Evolutionary conservation across 495 filamentous ascomycete species (phyloP), one percentile per base, ranked within the genome.

Genomic region (Neurospora sp.): DNA sequence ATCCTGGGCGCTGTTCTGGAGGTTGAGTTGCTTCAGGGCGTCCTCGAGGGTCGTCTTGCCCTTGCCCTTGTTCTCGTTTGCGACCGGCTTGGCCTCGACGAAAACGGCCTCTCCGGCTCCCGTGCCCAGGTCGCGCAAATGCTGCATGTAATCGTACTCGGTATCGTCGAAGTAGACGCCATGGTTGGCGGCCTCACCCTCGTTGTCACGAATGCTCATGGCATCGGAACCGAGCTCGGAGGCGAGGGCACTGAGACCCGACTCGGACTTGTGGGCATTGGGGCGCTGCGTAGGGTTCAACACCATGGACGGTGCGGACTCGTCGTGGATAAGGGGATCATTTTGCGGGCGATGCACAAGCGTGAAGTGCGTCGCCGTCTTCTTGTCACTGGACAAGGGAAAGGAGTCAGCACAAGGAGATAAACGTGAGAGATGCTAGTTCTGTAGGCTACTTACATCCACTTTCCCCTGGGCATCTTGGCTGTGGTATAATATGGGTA

Each of bases 131-230:
- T 98, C 96, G n/a, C 93, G 91, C 85, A 99, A 86, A 83, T 99
- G 96, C 81, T 99, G 96, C 96, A 99, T 98, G 83, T 99, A 99
- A 78, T 99, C 96, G 83, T 99, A 99, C 77, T 92, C 88, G 72
- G 93, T 92, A 82, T 99, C 96, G 79, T 90, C 89, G 78, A 79
- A 90, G 87, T 92, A 98, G 73, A 99, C 87, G 70, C 96, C 96
- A 81, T 97, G 88, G 81, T 93, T 92, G 74, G 96, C 96, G 5
- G 96, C 96, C 81, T 98, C 94, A 75, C 96, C 96, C 82, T 98
- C 96, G 82, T 99, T 98, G 62, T 88, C 86, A 77, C 94, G 90
- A 73, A 97, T 85, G 48, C 80, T 80, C 39, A 78, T 76, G 27
- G 82, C 86, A 23, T 88, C 85, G 18, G 84, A 80, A 9, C 92